Evolutionary conservation across 768 basidiomycete genomes (phyloP), one percentile per base, ranked within the genome.

Genomic region (Cystofilobasidium macerans): DNA sequence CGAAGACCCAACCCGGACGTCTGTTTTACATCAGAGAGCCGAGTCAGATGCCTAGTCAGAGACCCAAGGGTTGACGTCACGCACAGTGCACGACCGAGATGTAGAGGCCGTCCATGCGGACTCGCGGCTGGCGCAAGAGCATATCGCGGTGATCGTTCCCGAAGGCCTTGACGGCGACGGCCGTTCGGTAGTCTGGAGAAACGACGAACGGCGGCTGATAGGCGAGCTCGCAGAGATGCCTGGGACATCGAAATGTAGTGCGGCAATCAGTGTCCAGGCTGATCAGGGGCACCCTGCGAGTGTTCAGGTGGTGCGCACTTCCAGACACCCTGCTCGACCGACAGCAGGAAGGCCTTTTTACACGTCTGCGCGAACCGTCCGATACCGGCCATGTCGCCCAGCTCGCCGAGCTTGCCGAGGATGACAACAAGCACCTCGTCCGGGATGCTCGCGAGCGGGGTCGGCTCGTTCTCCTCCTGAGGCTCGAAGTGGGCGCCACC

Each of bases 41-140:
- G 20, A 6, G 30, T 56, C 28, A 56, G 33, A 16, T 12, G 30
- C 11, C 24, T 8, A 13, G 13, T 24, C 6, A 56, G 13, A 22
- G 22, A 47, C 22, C n/a, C 22, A 12, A 26, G 8, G 22, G 30
- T 0, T 7, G 18, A 47, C 14, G 5, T 13, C 11, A 64, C 53
- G 7, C 40, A 64, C 63, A 65, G 47, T 65, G 64, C 45, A 57
- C 56, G 33, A 65, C 64, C 24, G 40, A 45, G 56, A 65, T 65
- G 57, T 58, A 65, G 24, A 65, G n/a, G 4, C 64, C 64, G 30
- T 65, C 64, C 45, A 65, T 40, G 22, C 64, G 57, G 28, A 65
- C 64, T 11, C 64, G 42, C 33, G 64, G 64, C 18, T 51, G 64
- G 20, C 47, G 43, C n/a, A 58, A 20, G 33, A 58, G 48, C 43